Evolutionary conservation across 371 early-diverging fungal genomes (phyloP).

Genomic region (Mortierella sp.): DNA sequence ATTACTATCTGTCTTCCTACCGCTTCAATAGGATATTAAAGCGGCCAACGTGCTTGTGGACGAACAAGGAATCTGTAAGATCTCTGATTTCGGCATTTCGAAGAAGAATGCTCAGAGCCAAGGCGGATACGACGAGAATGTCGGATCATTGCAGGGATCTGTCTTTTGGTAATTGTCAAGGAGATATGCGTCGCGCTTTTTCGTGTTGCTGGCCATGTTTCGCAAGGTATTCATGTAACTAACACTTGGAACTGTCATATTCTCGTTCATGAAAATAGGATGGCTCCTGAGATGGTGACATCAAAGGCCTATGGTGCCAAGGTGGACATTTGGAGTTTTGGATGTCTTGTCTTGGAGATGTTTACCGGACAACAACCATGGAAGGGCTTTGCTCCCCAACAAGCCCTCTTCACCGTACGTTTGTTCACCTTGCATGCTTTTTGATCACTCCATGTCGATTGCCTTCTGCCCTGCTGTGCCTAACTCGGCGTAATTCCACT

Average conservation of each 20-base stretch:
- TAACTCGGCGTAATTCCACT: background rate
- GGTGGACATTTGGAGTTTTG: constrained; percentile 85
- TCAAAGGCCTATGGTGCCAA: constrained; percentile 84
- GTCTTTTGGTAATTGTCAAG: constrained; percentile 77
- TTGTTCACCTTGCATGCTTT: background rate
- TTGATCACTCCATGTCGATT: background rate
- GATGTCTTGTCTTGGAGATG: constrained; percentile 94
- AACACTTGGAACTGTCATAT: background rate
- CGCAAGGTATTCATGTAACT: background rate
- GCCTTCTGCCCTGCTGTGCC: background rate
- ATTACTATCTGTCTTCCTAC: background rate
- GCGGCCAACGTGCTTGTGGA: constrained; percentile 94
- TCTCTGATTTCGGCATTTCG: constrained; percentile 98
- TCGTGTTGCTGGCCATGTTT: background rate
- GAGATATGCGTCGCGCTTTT: background rate
- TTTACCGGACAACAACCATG: constrained; percentile 92
- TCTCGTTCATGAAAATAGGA: constrained; percentile 69
- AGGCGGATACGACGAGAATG: constrained; percentile 51
- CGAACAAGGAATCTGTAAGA: constrained; percentile 91
- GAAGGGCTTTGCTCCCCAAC: constrained; percentile 76
- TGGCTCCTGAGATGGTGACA: constrained; percentile 96
- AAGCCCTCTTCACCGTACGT: constrained; percentile 79
- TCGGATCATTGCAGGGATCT: constrained; percentile 72
- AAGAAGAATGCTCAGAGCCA: constrained; percentile 77
- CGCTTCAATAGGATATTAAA: constrained; percentile 84